Conservation (phyloP, 352 stramenopile genomes). For the Globisporangium nunn region DNA sequence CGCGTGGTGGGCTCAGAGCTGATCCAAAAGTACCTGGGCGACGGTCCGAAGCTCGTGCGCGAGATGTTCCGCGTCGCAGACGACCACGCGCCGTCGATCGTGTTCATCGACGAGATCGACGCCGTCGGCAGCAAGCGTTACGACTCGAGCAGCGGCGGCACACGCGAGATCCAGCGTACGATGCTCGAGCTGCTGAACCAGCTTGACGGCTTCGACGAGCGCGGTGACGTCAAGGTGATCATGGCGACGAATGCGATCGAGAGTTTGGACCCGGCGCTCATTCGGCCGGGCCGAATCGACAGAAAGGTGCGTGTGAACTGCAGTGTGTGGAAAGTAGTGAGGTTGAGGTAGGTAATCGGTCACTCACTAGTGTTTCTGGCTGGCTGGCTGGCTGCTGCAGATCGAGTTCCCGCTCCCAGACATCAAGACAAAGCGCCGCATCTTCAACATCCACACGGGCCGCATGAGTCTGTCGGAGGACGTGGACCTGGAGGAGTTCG, state of each 20-base stretch:
- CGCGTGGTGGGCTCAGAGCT: slow-evolving; percentile 98
- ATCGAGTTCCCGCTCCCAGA: slow-evolving; percentile 99
- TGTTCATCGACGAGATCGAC: slow-evolving; percentile 99
- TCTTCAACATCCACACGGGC: slow-evolving; percentile 99
- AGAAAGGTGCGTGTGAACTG: slow-evolving; percentile 83
- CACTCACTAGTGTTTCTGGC: neutral
- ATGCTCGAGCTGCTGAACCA: slow-evolving; percentile 99
- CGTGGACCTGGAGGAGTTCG: slow-evolving; percentile 99
- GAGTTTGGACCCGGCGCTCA: slow-evolving; percentile 97
- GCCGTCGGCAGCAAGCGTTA: slow-evolving; percentile 99
- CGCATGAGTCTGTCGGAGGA: slow-evolving; percentile 98
- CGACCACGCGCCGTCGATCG: slow-evolving; percentile 97
- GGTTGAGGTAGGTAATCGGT: neutral
- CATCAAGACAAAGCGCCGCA: slow-evolving; percentile 99
- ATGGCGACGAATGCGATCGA: slow-evolving; percentile 99
- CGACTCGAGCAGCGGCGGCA: slow-evolving; percentile 96
- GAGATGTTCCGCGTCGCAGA: slow-evolving; percentile 99
- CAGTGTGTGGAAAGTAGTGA: neutral
- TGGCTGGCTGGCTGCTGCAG: slow-evolving; percentile 18
- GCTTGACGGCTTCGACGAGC: slow-evolving; percentile 99
- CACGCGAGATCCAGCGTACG: slow-evolving; percentile 99
- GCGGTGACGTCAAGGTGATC: slow-evolving; percentile 99
- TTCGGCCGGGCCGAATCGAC: slow-evolving; percentile 99
- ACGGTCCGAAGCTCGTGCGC: slow-evolving; percentile 99
- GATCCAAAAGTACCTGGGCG: slow-evolving; percentile 99